Evolutionary conservation across 345 rosid species (phyloP).

Genomic region (Hevea brasiliensis): DNA sequence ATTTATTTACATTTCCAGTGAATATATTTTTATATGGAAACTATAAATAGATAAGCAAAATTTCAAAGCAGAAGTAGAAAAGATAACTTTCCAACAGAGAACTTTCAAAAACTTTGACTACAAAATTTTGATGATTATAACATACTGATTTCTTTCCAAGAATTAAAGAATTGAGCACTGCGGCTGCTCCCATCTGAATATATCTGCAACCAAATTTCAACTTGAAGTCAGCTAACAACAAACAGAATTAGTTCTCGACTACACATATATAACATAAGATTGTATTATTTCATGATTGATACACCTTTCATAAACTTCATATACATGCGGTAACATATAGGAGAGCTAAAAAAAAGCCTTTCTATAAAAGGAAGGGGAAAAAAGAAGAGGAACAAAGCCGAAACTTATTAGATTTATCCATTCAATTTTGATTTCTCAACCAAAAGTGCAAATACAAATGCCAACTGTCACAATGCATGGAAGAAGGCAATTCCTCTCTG

Average conservation of each 20-base stretch:
- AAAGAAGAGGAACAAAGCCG: background rate
- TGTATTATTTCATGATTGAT: background rate
- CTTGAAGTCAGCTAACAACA: background rate
- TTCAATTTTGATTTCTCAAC: background rate
- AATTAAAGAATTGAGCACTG: slow-evolving; percentile 50
- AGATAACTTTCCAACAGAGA: slow-evolving; percentile 1
- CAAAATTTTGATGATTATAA: slow-evolving; percentile 10
- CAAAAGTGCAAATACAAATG: background rate
- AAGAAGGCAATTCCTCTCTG: background rate
- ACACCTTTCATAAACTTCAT: background rate
- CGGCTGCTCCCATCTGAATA: slow-evolving; percentile 72
- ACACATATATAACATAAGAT: background rate
- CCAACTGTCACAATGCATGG: background rate
- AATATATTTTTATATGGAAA: background rate
- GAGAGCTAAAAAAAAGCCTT: background rate
- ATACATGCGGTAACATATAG: background rate
- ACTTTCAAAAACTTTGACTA: slow-evolving; percentile 3
- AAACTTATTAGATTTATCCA: background rate
- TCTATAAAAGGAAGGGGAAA: background rate
- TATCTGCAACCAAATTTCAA: slow-evolving; percentile 39
- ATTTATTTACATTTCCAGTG: background rate
- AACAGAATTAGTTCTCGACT: background rate
- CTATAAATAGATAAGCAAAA: background rate
- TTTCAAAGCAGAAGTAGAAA: background rate
- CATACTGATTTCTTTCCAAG: slow-evolving; percentile 72